Evolutionary conservation across 352 stramenopile species (phyloP), one percentile per base, ranked within the genome.

Genomic region (Globisporangium canariense): DNA sequence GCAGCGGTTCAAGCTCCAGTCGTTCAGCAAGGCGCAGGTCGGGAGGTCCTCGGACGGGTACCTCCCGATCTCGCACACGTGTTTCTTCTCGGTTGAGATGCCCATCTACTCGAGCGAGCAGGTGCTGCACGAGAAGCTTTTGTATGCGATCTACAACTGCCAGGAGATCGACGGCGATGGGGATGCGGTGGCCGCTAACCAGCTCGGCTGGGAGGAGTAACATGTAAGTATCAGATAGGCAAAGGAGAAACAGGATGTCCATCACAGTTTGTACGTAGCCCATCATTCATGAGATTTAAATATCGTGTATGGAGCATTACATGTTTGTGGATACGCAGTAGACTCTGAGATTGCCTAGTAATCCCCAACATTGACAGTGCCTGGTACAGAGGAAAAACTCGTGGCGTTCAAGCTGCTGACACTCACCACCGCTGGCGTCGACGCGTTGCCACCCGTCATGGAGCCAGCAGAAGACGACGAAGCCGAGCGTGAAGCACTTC

Each of bases 1-100:
- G 45, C 93, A 97, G 67, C 73, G 79, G 14, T 97, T 98, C 73
- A 98, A 97, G 74, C 73, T 98, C 28, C 92, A 95, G 62, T 94
- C 77, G 22, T 96, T 93, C 65, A 88, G 77, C 61, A 94, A 88
- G 38, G 74, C 80, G 60, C 70, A 73, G 51, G 10, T 54, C 25
- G 65, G 70, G 45, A 60, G 64, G 30, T 73, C 69, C 28, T 65
- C 76, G 11, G 89, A 98, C 62, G 76, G 75, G 16, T 98, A 98
- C 67, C 78, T 99, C 45, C 97, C 97, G 7, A 96, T 98, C 64
- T 91, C 97, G 28, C 97, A 98, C 67, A 99, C 97, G n/a, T 99
- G 97, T 71, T 99, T 99, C 79, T 99, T 99, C 71, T 96, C 91
- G 6, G 78, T 99, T 36, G 94, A 96, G 36, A 67, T 99, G 25